Base-by-base conservation (phyloP, 129 eudicot species). In the Lactuca saligna region DNA sequence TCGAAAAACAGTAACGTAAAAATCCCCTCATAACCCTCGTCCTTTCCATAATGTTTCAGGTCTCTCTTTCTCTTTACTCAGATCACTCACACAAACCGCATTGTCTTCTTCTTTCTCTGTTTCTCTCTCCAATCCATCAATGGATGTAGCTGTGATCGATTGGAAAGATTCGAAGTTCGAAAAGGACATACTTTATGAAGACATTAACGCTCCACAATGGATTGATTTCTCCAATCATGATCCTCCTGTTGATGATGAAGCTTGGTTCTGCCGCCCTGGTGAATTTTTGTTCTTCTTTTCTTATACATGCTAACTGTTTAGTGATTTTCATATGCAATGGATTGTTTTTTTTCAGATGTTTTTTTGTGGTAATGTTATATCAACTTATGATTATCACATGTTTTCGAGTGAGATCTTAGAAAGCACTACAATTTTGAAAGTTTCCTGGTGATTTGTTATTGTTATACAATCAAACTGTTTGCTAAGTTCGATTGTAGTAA, bases 221-320 rank as follows among this genome's bases (percentile, higher is more conserved):
- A 76, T 86, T 15, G 96, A 89, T 86, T 89, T 89, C 57, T 64
- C 77, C 44, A 66, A 71, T 46, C 65, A 72, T 31, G 70, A 66
- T 61, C 82, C 69, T 15, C 74, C 80, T 9, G 77, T 85, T 61
- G 86, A 81, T 2, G 96, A 89, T 42, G 91, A 78, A 46, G 83
- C 89, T 57, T 92, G 96, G 96, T 92, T 92, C 79, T 92, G 96
- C 63, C 75, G 85, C 16, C 86, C 90, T 9, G 86, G 97, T 91
- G 67, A 29, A 33, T 66, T 49, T 29, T 34, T 55, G 3, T 10
- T 73, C 65, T 32, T 51, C 15, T 55, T 2, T 10, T 73, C 65
- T 32, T 51, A 62, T 2, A 14, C 35, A 25, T 3, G n/a, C 25
- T 2, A 17, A 50, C 12, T 54, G 13, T 63, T 41, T 42, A 53